Base-by-base conservation (phyloP, 495 filamentous ascomycete species). In the Trichoderma orchidacearum region DNA sequence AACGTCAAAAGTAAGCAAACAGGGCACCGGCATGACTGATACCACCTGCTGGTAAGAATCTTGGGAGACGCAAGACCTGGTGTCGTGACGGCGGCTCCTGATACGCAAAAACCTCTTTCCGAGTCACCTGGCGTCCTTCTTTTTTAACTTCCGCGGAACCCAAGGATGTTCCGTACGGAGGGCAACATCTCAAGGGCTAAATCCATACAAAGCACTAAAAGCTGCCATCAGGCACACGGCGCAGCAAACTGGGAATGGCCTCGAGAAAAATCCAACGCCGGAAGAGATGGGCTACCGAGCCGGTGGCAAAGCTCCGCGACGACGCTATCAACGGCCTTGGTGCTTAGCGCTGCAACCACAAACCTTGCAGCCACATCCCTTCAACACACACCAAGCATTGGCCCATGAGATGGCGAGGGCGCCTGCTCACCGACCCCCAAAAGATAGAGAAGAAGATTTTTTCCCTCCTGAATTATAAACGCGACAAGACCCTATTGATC, bases 311-410 rank as follows among this genome's bases (percentile, higher is more conserved):
- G 41, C 41, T 48, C 41, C 41, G 41, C 41, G 41, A 23, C 41
- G 41, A 48, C 41, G 41, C 41, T 48, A 48, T 48, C 41, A 48
- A 25, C 41, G 41, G 41, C 41, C 9, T 28, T 25, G n/a, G 8
- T 48, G 6, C 8, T 27, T 48, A 48, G 41, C 41, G 41, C 41
- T 48, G 2, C 21, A 8, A 48, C 41, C 41, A 23, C 21, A 48
- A 48, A 48, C 41, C 41, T 48, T 48, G 41, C 41, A 48, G 41
- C 41, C 41, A 48, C 41, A 48, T 48, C 41, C 21, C 41, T 48
- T 27, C 41, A 9, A 35, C 32, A 8, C 32, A 8, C 32, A 35
- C 32, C 32, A 35, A 48, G 41, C 41, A 25, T 13, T 27, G 41
- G 41, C 41, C 41, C 23, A 25, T 2, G 21, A 21, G n/a, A n/a